These are phyloP conservation scores for Saturnispora bothae DNA, from an alignment of 805 yeast genomes.

Conservation along the genomic window DNA sequence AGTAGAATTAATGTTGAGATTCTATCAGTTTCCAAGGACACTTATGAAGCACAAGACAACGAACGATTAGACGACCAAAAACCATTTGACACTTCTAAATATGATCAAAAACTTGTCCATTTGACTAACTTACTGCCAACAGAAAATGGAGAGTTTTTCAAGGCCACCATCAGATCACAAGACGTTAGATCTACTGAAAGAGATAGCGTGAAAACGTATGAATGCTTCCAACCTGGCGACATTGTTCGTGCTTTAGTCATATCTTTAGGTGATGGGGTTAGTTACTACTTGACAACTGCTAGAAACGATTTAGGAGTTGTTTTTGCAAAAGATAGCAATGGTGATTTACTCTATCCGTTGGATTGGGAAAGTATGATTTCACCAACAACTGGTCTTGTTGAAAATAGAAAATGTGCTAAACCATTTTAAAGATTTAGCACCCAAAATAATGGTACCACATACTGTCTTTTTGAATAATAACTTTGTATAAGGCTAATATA, in stretches of 20 bases:
- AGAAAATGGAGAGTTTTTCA: conserved; percentile 81
- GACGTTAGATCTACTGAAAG: conserved; percentile 88
- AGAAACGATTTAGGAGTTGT: conserved; percentile 89
- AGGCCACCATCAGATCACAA: conserved; percentile 75
- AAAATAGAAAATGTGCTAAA: conserved; percentile 84
- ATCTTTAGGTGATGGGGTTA: conserved; percentile 91
- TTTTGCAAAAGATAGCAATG: conserved; percentile 63
- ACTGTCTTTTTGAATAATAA: background rate
- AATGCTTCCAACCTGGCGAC: conserved; percentile 86
- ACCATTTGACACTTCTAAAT: conserved; percentile 2
- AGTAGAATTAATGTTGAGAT: conserved; percentile 77
- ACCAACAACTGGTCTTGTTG: conserved; percentile 62
- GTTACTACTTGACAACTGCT: conserved; percentile 84
- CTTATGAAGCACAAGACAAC: conserved; percentile 2
- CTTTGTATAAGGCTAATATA: background rate
- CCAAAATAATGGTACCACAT: too few species aligned
- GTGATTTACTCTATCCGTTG: conserved; percentile 67
- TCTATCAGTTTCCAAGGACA: conserved; percentile 24
- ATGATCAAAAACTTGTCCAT: conserved; percentile 9
- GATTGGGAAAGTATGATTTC: conserved; percentile 96
- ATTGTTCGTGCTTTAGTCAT: conserved; percentile 71
- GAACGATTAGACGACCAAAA: conserved; percentile 8
- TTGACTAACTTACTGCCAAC: conserved; percentile 36
- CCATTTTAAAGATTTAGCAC: too few species aligned
- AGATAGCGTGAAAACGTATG: conserved; percentile 70